Conservation (phyloP, 148 eudicot species). For the Camellia sinensis region DNA sequence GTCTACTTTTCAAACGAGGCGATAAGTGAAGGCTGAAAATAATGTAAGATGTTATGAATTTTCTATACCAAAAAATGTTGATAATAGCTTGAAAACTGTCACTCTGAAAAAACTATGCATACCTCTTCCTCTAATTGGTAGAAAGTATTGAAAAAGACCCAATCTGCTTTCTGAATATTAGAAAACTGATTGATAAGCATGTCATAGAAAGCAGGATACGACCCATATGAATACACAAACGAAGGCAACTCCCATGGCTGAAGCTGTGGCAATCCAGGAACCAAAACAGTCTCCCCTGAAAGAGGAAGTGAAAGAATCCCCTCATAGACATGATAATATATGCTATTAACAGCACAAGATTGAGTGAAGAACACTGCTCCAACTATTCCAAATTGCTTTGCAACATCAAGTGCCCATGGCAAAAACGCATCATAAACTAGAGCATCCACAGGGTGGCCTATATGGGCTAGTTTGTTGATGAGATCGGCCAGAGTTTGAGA, state of each 20-base stretch:
- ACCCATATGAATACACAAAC: constrained; percentile 28
- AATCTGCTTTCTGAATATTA: constrained; percentile 39
- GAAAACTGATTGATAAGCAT: constrained; percentile 34
- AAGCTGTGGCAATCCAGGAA: constrained; percentile 50
- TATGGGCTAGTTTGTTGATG: constrained; percentile 21
- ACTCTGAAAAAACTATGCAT: neutral
- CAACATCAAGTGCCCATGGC: constrained; percentile 60
- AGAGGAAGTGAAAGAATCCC: constrained; percentile 38
- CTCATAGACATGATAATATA: constrained; percentile 48
- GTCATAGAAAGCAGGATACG: constrained; percentile 28
- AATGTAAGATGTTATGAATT: too few species aligned
- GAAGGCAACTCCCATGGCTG: constrained; percentile 38
- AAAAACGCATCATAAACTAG: constrained; percentile 47
- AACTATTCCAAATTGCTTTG: constrained; percentile 34
- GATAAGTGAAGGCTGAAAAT: too few species aligned
- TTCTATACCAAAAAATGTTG: too few species aligned
- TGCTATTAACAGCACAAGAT: constrained; percentile 47
- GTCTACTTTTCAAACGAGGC: too few species aligned
- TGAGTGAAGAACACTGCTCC: constrained; percentile 53
- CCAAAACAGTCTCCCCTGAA: constrained; percentile 17
- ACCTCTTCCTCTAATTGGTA: constrained; percentile 50
- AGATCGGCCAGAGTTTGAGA: constrained; percentile 28
- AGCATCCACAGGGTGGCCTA: constrained; percentile 35
- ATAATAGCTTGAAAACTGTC: too few species aligned
- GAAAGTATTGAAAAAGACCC: constrained; percentile 41